phyloP scores from a whole-genome alignment of 176 grass and related monocot species.

The Phoenix roebelenii region DNA sequence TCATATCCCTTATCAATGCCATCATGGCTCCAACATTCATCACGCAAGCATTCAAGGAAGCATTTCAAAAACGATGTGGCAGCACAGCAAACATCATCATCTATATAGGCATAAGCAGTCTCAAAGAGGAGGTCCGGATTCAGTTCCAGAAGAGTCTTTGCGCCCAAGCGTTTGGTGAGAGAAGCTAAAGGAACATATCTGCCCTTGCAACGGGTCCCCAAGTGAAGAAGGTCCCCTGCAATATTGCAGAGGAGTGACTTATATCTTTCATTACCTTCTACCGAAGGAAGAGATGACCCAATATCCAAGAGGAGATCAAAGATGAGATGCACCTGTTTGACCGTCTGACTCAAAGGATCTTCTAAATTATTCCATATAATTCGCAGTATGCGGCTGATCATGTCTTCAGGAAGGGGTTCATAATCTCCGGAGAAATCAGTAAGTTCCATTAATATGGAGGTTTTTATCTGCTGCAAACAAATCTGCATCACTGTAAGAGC shows the following conservation, averaged over 20 bases:
- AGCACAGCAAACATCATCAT: constrained; percentile 95
- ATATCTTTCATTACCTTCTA: constrained; percentile 23
- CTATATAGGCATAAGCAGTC: constrained; percentile 72
- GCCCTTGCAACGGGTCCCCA: constrained; percentile 77
- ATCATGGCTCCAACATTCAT: constrained; percentile 77
- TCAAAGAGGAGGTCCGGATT: constrained; percentile 65
- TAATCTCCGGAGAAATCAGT: constrained; percentile 61
- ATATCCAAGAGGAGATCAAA: constrained; percentile 98
- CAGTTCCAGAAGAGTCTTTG: constrained; percentile 71
- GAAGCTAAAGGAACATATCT: constrained; percentile 89
- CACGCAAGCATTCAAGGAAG: constrained; percentile 71
- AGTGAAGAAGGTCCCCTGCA: constrained; percentile 56
- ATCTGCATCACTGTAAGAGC: constrained; percentile 95
- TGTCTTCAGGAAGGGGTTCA: constrained; percentile 46
- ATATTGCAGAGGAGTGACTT: constrained; percentile 54
- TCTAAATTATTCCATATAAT: constrained; percentile 97
- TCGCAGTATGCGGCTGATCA: constrained; percentile 46
- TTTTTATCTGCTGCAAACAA: constrained; percentile 97
- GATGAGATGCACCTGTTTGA: constrained; percentile 94
- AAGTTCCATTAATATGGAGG: constrained; percentile 48
- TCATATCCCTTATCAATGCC: constrained; percentile 79
- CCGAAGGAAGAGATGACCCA: constrained; percentile 44
- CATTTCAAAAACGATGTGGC: constrained; percentile 81
- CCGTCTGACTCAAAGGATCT: constrained; percentile 93
- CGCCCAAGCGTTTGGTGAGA: constrained; percentile 80